Conservation (phyloP, 2,329 filamentous ascomycete genomes). For the Beauveria pseudobassiana region DNA sequence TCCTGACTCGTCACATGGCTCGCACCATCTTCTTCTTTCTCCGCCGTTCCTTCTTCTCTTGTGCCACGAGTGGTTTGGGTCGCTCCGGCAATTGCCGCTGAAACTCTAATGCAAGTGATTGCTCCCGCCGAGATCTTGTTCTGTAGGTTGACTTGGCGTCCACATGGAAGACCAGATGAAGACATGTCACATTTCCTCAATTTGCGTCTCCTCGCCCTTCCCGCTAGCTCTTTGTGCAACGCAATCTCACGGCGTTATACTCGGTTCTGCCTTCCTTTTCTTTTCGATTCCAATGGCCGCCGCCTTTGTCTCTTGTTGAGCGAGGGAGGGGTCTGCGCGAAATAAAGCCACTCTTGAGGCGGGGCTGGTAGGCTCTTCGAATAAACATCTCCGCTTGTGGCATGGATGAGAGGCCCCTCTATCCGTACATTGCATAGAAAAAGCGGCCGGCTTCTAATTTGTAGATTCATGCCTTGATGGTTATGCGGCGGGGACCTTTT, state of each 20-base stretch:
- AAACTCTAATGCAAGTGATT: constrained; percentile 2
- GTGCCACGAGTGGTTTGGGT: neutral
- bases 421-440: neutral
- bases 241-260: neutral
- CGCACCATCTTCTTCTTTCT: neutral
- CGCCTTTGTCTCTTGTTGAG: neutral
- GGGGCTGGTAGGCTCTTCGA: neutral
- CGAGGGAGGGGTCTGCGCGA: neutral
- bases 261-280: neutral
- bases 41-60: neutral
- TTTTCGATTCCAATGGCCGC: neutral
- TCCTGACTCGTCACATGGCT: constrained; percentile 7
- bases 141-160: neutral
- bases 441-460: neutral
- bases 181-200: constrained; percentile 3
- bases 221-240: neutral
- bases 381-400: neutral
- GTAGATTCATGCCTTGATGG: neutral
- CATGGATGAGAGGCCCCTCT: neutral
- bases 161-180: neutral
- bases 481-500: neutral
- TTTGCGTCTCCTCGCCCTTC: neutral
- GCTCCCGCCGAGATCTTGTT: neutral
- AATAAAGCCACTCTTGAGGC: neutral
- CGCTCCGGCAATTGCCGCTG: neutral